phyloP scores from a whole-genome alignment of 2,329 filamentous ascomycete genomes.

The Talaromyces sp. region DNA sequence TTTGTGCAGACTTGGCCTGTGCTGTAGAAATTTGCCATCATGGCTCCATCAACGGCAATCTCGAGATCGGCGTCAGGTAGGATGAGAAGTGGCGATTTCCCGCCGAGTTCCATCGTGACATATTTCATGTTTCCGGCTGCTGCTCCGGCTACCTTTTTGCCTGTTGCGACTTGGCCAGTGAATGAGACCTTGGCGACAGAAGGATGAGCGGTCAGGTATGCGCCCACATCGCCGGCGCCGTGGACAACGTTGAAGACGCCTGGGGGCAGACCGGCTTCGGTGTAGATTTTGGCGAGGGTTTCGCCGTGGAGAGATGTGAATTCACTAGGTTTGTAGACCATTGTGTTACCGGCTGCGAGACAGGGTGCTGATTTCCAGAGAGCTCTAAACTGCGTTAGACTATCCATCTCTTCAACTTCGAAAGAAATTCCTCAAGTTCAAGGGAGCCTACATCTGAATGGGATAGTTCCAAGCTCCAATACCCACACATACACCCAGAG shows the following conservation, averaged over 20 bases:
- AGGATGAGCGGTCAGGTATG: conserved; percentile 68
- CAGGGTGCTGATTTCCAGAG: conserved; percentile 87
- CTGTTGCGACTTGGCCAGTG: conserved; percentile 81
- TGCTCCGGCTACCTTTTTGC: conserved; percentile 72
- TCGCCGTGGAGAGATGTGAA: conserved; percentile 80
- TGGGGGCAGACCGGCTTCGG: conserved; percentile 72
- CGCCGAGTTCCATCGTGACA: conserved; percentile 87
- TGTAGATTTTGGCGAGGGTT: conserved; percentile 70
- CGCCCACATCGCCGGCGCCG: conserved; percentile 73
- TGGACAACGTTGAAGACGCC: conserved; percentile 88
- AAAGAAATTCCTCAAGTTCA: background rate
- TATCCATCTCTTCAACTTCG: background rate
- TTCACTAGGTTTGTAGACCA: conserved; percentile 89
- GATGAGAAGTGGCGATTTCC: conserved; percentile 77
- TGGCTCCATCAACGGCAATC: conserved; percentile 79
- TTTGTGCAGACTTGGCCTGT: conserved; percentile 92
- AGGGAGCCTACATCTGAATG: conserved; percentile 64
- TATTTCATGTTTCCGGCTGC: conserved; percentile 81
- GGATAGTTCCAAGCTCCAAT: conserved; percentile 94
- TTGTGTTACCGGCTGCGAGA: conserved; percentile 79
- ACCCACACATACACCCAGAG: conserved; percentile 77
- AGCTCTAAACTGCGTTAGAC: conserved; percentile 45
- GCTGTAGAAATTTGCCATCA: conserved; percentile 93
- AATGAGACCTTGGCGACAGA: conserved; percentile 82
- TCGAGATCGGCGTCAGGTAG: conserved; percentile 76